These are phyloP conservation scores for Anisogramma anomala DNA, from an alignment of 2,329 filamentous ascomycete genomes.

Conservation along the genomic window DNA sequence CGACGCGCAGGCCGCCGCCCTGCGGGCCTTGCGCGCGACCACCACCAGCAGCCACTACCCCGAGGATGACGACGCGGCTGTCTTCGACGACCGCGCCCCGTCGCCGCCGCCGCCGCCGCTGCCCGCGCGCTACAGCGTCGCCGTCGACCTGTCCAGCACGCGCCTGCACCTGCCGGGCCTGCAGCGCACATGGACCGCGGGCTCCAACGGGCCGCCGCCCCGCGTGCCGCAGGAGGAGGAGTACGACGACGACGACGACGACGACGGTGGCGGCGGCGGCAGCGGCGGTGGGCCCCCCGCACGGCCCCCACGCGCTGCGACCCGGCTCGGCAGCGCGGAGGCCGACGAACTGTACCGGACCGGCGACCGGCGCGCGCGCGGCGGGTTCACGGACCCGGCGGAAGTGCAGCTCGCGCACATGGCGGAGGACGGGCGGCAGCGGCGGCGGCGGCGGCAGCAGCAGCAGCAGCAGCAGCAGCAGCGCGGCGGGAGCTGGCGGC, in stretches of 20 bases:
- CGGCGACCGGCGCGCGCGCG: slow-evolving; percentile 4
- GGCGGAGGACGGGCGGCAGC: slow-evolving; percentile 29
- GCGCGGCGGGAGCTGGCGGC: slow-evolving; percentile 1
- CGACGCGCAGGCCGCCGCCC: slow-evolving; percentile 1
- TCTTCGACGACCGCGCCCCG: slow-evolving; percentile 17
- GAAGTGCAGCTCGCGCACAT: slow-evolving; percentile 35
- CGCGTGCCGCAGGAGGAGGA: background rate
- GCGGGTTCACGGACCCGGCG: slow-evolving; percentile 34
- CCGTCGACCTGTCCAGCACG: slow-evolving; percentile 26
- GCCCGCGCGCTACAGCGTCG: slow-evolving; percentile 18
- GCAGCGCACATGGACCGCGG: slow-evolving; percentile 27
- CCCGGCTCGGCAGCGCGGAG: background rate
- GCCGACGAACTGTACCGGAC: slow-evolving; percentile 12
- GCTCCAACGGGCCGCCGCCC: slow-evolving; percentile 22
- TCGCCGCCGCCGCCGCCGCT: slow-evolving; percentile 29
- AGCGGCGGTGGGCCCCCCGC: no score
- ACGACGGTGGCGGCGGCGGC: no score
- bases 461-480: slow-evolving; percentile 21
- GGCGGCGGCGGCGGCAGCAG: slow-evolving; percentile 26
- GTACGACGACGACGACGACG: no score
- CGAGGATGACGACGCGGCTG: slow-evolving; percentile 17
- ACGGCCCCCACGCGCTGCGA: background rate
- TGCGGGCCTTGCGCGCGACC: slow-evolving; percentile 14
- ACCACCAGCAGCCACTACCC: slow-evolving; percentile 22
- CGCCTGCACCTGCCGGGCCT: slow-evolving; percentile 32